Percentiles rank a stretch among this genome's conserved stretches.
Evolutionary conservation across 352 stramenopile genomes (phyloP).

Genomic region (Pythium myriotylum): DNA sequence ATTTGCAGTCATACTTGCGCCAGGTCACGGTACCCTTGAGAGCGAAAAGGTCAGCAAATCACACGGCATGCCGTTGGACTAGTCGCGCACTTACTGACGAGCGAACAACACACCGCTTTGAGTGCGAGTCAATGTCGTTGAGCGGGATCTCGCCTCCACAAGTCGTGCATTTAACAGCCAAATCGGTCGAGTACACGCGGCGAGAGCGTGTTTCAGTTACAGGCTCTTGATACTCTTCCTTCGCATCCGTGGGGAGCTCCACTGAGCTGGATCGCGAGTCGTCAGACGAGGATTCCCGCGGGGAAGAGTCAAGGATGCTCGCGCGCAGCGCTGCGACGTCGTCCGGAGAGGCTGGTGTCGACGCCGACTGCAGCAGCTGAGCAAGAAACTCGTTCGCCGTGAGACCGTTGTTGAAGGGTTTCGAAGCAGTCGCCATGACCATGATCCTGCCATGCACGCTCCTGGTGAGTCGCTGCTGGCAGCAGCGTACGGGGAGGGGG

Average conservation of each 20-base stretch:
- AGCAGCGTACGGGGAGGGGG: no score
- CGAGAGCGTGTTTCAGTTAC: neutral
- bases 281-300: neutral
- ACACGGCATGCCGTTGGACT: no score
- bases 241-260: neutral
- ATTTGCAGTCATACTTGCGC: constrained; percentile 62
- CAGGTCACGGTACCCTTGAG: constrained; percentile 30
- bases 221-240: neutral
- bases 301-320: constrained; percentile 1
- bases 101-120: constrained; percentile 52
- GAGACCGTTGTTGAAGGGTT: constrained; percentile 27
- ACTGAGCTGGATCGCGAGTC: neutral
- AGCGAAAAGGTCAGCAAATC: neutral
- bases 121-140: constrained; percentile 63
- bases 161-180: constrained; percentile 74
- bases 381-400: constrained; percentile 56
- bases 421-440: constrained; percentile 14
- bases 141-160: constrained; percentile 52
- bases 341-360: constrained; percentile 1
- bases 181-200: constrained; percentile 12
- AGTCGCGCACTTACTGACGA: constrained; percentile 34
- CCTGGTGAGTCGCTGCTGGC: no score
- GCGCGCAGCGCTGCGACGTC: constrained; percentile 5
- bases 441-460: constrained; percentile 28
- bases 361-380: constrained; percentile 8